These are phyloP conservation scores for Maudiozyma serrabonitensis DNA, from an alignment of 805 yeast genomes.

Conservation along the genomic window DNA sequence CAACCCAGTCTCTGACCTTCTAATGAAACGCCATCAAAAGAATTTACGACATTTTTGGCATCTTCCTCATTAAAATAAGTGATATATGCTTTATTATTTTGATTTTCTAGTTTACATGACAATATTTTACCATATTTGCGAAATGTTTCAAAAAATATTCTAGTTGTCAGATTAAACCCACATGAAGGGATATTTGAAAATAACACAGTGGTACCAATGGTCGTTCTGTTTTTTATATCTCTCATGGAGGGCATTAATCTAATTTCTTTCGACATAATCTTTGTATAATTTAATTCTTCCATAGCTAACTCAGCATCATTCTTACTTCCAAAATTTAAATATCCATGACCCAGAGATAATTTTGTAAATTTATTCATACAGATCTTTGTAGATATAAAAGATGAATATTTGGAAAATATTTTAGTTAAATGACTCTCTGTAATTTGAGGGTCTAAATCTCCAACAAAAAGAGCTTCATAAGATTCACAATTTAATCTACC, in stretches of 20 bases:
- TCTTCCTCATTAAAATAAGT: slow-evolving; percentile 27
- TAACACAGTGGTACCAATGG: slow-evolving; percentile 43
- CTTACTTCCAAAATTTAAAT: slow-evolving; percentile 47
- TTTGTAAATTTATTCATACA: slow-evolving; percentile 46
- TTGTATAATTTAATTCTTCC: slow-evolving; percentile 45
- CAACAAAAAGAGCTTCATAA: slow-evolving; percentile 44
- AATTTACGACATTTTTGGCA: slow-evolving; percentile 30
- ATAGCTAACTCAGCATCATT: slow-evolving; percentile 47
- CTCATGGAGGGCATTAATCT: slow-evolving; percentile 49
- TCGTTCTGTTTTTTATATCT: slow-evolving; percentile 32
- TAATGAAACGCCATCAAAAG: slow-evolving; percentile 15
- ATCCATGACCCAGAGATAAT: slow-evolving; percentile 62
- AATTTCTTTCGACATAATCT: slow-evolving; percentile 34
- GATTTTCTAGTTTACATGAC: slow-evolving; percentile 33
- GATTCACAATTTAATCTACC: slow-evolving; percentile 8
- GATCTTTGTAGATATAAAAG: slow-evolving; percentile 49
- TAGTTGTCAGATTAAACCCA: slow-evolving; percentile 30
- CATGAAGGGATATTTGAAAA: slow-evolving; percentile 36
- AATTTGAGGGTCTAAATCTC: slow-evolving; percentile 45
- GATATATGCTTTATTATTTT: slow-evolving; percentile 34
- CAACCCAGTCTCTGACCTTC: slow-evolving; percentile 13
- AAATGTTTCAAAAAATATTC: slow-evolving; percentile 41
- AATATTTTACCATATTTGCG: slow-evolving; percentile 37
- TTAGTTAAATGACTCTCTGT: slow-evolving; percentile 40
- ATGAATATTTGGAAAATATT: slow-evolving; percentile 35